A percentile compares a stretch with the other conserved stretches of the same genome.
phyloP scores from a whole-genome alignment of 768 basidiomycete genomes.

The Leucogyrophana mollusca region DNA sequence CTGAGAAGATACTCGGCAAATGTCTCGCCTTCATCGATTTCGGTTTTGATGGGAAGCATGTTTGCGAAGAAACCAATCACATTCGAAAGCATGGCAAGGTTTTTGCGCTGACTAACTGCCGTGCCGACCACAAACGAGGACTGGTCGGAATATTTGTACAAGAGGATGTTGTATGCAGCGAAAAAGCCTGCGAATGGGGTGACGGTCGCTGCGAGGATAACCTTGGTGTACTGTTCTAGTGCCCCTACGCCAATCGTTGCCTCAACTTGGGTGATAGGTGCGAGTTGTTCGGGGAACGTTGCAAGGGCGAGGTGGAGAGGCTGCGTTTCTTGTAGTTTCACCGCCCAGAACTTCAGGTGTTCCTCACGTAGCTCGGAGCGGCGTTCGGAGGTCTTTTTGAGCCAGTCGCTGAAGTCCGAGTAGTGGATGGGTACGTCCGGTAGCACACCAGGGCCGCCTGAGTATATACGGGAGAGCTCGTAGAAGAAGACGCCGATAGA shows the following conservation, averaged over 20 bases:
- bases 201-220: constrained; percentile 14
- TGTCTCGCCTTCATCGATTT: constrained; percentile 20
- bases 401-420: constrained; percentile 19
- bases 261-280: constrained; percentile 27
- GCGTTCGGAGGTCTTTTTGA: constrained; percentile 26
- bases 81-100: constrained; percentile 22
- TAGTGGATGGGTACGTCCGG: constrained; percentile 18
- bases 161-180: constrained; percentile 30
- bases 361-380: constrained; percentile 23
- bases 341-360: constrained; percentile 23
- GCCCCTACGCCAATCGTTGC: constrained; percentile 12
- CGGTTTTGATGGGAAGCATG: constrained; percentile 28
- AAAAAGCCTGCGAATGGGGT: constrained; percentile 30
- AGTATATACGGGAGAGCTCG: constrained; percentile 25
- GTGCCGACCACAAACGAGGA: constrained; percentile 26
- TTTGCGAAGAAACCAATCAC: constrained; percentile 31
- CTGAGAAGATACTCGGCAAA: constrained; percentile 21
- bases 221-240: constrained; percentile 16
- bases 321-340: constrained; percentile 12
- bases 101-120: constrained; percentile 29
- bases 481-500: constrained; percentile 29
- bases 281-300: constrained; percentile 25
- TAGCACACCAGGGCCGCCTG: constrained; percentile 24
- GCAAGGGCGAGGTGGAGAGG: constrained; percentile 19
- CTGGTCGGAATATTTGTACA: constrained; percentile 32